Conservation (phyloP, 2,329 filamentous ascomycete species). For the Massarina eburnea region DNA sequence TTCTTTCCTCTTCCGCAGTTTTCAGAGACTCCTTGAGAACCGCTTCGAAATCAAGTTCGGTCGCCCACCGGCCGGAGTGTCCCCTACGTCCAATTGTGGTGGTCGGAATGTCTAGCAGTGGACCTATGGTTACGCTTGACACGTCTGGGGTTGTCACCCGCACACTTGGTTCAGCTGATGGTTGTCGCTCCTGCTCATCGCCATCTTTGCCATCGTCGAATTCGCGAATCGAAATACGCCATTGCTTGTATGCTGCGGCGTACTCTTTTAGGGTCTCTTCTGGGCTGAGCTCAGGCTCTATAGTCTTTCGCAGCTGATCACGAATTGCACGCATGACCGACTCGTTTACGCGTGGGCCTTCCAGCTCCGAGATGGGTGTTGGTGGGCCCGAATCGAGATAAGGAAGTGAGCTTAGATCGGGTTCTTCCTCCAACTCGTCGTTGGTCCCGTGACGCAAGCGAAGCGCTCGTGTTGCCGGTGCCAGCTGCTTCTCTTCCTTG, state of each 20-base stretch:
- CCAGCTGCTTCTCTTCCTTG: slow-evolving; percentile 24
- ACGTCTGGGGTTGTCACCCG: slow-evolving; percentile 52
- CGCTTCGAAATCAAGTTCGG: slow-evolving; percentile 72
- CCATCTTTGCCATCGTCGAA: slow-evolving; percentile 46
- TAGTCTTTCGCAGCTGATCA: slow-evolving; percentile 33
- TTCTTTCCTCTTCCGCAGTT: slow-evolving; percentile 66
- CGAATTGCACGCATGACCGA: slow-evolving; percentile 40
- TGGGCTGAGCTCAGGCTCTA: slow-evolving; percentile 30
- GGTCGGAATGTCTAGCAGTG: slow-evolving; percentile 30
- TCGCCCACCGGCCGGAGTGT: slow-evolving; percentile 44
- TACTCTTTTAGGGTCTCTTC: slow-evolving; percentile 41
- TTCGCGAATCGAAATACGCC: slow-evolving; percentile 45
- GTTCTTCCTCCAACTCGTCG: slow-evolving; percentile 38
- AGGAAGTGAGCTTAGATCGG: slow-evolving; percentile 48
- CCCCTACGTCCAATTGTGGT: slow-evolving; percentile 31
- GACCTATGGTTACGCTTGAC: slow-evolving; percentile 28
- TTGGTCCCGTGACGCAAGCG: slow-evolving; percentile 32
- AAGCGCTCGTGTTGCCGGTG: slow-evolving; percentile 36
- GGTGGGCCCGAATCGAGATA: slow-evolving; percentile 49
- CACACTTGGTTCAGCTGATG: slow-evolving; percentile 37
- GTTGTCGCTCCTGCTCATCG: slow-evolving; percentile 39
- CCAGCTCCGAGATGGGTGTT: slow-evolving; percentile 47
- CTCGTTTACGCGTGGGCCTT: slow-evolving; percentile 40
- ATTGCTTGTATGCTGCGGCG: slow-evolving; percentile 42
- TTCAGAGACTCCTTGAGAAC: slow-evolving; percentile 71